These are phyloP conservation scores for Phoma sp. DNA, from an alignment of 2,329 filamentous ascomycete species.

Conservation along the genomic window DNA sequence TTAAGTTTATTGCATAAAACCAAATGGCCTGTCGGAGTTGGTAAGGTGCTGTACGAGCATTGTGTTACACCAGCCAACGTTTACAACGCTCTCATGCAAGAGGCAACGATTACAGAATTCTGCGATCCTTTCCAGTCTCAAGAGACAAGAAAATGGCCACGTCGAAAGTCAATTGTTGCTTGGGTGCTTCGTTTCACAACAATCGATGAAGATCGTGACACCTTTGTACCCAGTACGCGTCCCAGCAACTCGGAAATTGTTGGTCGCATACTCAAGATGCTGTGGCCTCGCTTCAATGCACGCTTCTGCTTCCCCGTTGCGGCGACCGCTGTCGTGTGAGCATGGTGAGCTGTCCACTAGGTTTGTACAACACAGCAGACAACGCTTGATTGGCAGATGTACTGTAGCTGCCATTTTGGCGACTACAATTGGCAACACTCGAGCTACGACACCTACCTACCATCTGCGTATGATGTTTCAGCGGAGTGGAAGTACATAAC, in stretches of 20 bases:
- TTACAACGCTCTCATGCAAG: neutral
- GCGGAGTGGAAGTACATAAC: neutral
- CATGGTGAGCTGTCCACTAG: constrained; percentile 21
- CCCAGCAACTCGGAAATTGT: constrained; percentile 12
- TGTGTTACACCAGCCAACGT: neutral
- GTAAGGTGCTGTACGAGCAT: neutral
- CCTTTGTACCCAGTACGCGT: constrained; percentile 7
- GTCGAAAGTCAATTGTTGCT: constrained; percentile 7
- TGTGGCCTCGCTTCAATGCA: constrained; percentile 27
- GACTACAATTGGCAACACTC: neutral
- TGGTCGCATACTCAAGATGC: constrained; percentile 4
- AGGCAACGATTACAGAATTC: constrained; percentile 3
- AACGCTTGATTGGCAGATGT: constrained; percentile 13
- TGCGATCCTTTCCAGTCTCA: constrained; percentile 1
- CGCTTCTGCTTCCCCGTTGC: constrained; percentile 24
- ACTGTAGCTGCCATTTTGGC: neutral
- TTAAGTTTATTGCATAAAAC: no score
- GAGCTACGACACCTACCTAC: neutral
- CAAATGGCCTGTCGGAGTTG: no score
- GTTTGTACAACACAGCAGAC: constrained; percentile 13
- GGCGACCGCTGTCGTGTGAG: constrained; percentile 27
- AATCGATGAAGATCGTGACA: constrained; percentile 21
- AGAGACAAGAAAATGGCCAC: constrained; percentile 3
- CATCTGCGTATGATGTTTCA: neutral
- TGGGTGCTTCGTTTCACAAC: constrained; percentile 15